A percentile compares a stretch with the other conserved stretches of the same genome.
phyloP scores from a whole-genome alignment of 495 filamentous ascomycete species.

The Clavariopsis aquatica region DNA sequence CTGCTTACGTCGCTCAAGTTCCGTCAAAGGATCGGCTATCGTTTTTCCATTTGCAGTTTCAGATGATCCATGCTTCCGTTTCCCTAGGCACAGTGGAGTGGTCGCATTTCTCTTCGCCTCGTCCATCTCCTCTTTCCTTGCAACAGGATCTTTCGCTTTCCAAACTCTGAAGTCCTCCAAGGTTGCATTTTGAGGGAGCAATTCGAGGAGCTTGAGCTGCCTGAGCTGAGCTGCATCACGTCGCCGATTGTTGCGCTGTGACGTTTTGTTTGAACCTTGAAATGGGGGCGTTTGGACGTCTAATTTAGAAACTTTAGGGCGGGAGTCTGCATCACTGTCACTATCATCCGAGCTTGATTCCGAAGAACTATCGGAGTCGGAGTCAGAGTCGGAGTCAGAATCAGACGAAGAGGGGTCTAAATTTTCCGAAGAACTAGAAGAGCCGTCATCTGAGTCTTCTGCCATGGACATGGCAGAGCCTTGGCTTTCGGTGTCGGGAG shows the following conservation, averaged over 20 bases:
- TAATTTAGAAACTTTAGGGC: background rate
- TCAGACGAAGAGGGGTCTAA: constrained; percentile 16
- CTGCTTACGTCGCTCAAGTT: constrained; percentile 11
- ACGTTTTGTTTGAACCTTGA: background rate
- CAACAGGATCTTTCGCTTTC: background rate
- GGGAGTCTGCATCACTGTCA: background rate
- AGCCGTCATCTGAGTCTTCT: constrained; percentile 14
- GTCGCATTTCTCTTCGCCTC: background rate
- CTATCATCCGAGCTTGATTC: background rate
- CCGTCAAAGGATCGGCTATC: background rate
- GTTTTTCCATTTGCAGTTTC: background rate
- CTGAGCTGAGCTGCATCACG: background rate
- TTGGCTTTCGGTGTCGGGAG: constrained; percentile 34
- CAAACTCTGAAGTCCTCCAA: background rate
- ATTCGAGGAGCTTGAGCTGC: background rate
- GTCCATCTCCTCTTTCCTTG: background rate
- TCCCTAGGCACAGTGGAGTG: background rate
- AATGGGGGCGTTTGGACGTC: background rate
- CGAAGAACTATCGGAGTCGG: constrained; percentile 3
- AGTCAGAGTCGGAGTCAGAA: constrained; percentile 12
- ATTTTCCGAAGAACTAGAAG: constrained; percentile 22
- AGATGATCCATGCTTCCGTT: background rate
- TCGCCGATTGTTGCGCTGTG: background rate
- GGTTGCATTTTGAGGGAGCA: background rate
- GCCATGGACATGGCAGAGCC: constrained; percentile 32